Evolutionary conservation across 768 basidiomycete genomes (phyloP).

Genomic region (Suillus alpinus): DNA sequence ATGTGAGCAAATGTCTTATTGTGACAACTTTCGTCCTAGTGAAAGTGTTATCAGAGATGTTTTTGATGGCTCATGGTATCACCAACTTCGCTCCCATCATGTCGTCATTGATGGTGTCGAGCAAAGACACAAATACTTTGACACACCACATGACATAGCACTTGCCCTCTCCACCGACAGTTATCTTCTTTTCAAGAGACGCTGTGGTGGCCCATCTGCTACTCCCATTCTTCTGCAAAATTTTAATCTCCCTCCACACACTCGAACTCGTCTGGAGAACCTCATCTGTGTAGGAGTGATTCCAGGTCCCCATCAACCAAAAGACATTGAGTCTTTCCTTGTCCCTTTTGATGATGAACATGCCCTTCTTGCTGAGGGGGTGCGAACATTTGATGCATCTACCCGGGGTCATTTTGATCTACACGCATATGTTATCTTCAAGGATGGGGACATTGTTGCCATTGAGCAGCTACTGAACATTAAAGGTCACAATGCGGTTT

Average conservation of each 20-base stretch:
- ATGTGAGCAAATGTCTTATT: conserved; percentile 10
- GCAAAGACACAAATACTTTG: conserved; percentile 32
- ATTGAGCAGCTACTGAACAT: conserved; percentile 28
- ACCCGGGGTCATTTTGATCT: conserved; percentile 9
- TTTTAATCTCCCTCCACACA: conserved; percentile 40
- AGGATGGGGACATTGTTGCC: conserved; percentile 33
- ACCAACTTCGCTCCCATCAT: conserved; percentile 15
- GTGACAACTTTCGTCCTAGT: rapidly evolving
- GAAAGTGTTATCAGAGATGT: conserved; percentile 11
- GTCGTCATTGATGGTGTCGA: conserved; percentile 28
- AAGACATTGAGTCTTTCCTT: conserved; percentile 31
- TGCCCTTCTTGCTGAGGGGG: conserved; percentile 11
- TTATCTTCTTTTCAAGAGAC: conserved; percentile 35
- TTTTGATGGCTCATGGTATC: conserved; percentile 35
- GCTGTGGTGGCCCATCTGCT: conserved; percentile 30
- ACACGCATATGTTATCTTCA: conserved; percentile 21
- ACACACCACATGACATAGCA: conserved; percentile 37
- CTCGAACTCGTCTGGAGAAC: conserved; percentile 11
- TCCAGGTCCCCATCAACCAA: conserved; percentile 33
- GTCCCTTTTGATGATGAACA: conserved; percentile 22
- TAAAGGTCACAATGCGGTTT: conserved; percentile 35
- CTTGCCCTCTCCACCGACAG: conserved; percentile 43
- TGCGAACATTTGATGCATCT: conserved; percentile 7
- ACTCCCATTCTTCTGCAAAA: conserved; percentile 39
- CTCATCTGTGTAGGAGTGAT: conserved; percentile 31